phyloP scores from a whole-genome alignment of 257 asterid species.

The Forsythia suspensa region DNA sequence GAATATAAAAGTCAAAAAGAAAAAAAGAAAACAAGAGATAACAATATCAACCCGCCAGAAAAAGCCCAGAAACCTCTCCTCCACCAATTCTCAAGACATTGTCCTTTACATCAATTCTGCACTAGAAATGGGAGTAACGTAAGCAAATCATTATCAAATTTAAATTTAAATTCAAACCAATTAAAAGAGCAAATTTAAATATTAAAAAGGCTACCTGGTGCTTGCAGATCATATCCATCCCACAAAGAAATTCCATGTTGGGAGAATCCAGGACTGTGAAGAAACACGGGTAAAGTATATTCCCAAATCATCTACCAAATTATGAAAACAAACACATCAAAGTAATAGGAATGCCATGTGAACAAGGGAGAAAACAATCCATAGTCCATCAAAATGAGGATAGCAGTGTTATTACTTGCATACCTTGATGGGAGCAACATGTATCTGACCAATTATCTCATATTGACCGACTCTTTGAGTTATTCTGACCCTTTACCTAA shows the following conservation, averaged over 20 bases:
- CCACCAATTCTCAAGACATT: conserved; percentile 97
- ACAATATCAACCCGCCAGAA: conserved; percentile 63
- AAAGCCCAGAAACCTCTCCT: conserved; percentile 91
- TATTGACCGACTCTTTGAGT: conserved; percentile 95
- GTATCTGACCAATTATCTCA: conserved; percentile 93
- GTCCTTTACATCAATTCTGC: conserved; percentile 91
- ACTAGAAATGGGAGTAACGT: conserved; percentile 46
- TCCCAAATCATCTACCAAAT: conserved; percentile 63
- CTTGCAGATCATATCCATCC: conserved; percentile 97
- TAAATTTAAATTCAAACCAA: conserved; percentile 18
- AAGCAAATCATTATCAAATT: conserved; percentile 16
- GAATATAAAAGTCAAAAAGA: too few species aligned
- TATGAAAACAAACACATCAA: conserved; percentile 19
- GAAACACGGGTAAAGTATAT: conserved; percentile 80
- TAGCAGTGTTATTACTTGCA: conserved; percentile 6
- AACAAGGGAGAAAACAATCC: neutral
- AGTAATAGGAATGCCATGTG: neutral
- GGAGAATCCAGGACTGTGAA: conserved; percentile 92
- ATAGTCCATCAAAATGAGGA: neutral
- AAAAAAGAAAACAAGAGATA: too few species aligned
- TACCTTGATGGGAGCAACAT: conserved; percentile 98
- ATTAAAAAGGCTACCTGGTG: conserved; percentile 84
- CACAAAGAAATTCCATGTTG: conserved; percentile 97
- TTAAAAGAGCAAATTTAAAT: too few species aligned
- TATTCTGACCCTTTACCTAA: conserved; percentile 79